Percentiles rank a stretch among this genome's conserved stretches.
Conservation (phyloP, 208 protist species). For the Trypanosoma scelopori region DNA sequence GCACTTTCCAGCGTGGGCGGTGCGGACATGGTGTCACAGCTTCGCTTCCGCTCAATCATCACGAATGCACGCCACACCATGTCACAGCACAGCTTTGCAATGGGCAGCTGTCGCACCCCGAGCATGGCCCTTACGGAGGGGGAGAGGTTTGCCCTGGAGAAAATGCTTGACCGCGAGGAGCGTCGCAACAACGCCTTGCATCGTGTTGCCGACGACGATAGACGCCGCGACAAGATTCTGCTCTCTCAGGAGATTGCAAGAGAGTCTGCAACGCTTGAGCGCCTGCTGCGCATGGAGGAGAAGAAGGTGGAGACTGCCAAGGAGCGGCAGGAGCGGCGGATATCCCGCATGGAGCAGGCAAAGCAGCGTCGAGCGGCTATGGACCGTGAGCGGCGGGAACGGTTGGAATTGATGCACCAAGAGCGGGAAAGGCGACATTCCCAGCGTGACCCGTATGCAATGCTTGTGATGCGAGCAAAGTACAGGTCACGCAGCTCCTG, state of each 20-base stretch:
- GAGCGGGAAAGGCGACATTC: conserved; percentile 10
- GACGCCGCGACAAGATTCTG: conserved; percentile 28
- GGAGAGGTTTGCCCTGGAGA: conserved; percentile 45
- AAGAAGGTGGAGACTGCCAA: conserved; percentile 18
- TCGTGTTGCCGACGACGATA: conserved; percentile 34
- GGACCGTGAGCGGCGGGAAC: conserved; percentile 28
- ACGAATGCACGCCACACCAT: conserved; percentile 33
- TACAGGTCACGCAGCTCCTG: conserved; percentile 20
- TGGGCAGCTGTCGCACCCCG: conserved; percentile 5
- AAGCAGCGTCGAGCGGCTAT: conserved; percentile 18
- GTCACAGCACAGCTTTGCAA: conserved; percentile 32
- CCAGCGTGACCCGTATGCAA: conserved; percentile 40
- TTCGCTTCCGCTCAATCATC: conserved; percentile 44
- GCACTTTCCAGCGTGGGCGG: background rate
- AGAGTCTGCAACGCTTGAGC: conserved; percentile 35
- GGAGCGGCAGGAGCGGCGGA: conserved; percentile 28
- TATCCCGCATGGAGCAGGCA: conserved; percentile 32
- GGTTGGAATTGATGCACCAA: conserved; percentile 15
- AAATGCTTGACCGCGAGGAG: conserved; percentile 60
- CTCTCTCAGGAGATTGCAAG: conserved; percentile 47
- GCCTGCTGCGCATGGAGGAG: conserved; percentile 16
- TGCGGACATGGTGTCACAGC: conserved; percentile 5
- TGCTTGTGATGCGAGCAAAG: conserved; percentile 35
- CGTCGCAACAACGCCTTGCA: conserved; percentile 41
- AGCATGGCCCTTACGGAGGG: conserved; percentile 36